Evolutionary conservation across 2,329 filamentous ascomycete genomes (phyloP), one percentile per base, ranked within the genome.

Genomic region (Ilyonectria destructans): DNA sequence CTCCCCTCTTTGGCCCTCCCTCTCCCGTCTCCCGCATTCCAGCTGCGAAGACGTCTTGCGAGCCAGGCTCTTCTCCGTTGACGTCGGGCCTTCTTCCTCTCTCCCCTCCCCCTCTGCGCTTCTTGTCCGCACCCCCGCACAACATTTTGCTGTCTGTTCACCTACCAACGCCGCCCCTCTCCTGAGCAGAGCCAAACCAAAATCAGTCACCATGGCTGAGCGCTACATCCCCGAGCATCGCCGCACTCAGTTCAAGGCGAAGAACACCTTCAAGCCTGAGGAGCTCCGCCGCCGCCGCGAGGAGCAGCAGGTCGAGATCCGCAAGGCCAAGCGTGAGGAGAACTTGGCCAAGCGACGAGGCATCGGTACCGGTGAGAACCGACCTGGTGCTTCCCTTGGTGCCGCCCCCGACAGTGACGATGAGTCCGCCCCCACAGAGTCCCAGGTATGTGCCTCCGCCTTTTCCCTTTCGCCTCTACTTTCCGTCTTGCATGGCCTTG

Each of bases 201-300:
- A 75, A 80, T 65, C 80, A 80, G 81, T 81, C 83, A 91, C 78
- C 86, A 99, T 99, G 96, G 93, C 96, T 84, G 96, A 99, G 84
- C 94, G 96, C 80, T 99, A 98, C 88, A 99, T 99, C 80, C 96
- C 96, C 83, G 96, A 99, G 88, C 96, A 99, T 88, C 95, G 96
- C 84, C 95, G 96, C 82, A 98, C 94, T 75, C 95, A 97, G 87
- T 99, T 97, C 92, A 99, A 99, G 92, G 96, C 96, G 63, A 98
- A 98, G 90, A 96, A 94, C 85, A 94, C 94, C 80, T 98, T 99
- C 89, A 98, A 98, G 91, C 96, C 96, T 78, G 96, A 99, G 83
- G 96, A 99, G 87, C 92, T 99, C 75, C 94, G 96, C 82, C 95
- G 96, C 80, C 96, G 96, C 82, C 96, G 96, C 81, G 96, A 99